Evolutionary conservation across 768 basidiomycete genomes (phyloP).

Genomic region (Mycena amicta): DNA sequence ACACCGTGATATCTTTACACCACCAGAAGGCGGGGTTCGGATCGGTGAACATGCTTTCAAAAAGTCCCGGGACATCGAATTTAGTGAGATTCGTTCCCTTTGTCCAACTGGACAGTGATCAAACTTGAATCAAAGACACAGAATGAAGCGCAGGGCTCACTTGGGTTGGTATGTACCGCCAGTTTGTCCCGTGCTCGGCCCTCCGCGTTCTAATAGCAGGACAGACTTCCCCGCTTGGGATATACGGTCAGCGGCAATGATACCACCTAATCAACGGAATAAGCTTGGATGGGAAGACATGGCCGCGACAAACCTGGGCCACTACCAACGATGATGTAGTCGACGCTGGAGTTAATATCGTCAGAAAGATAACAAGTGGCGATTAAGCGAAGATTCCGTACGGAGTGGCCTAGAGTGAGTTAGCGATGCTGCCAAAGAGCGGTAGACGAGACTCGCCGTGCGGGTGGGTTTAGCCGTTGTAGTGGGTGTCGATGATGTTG

Average conservation of each 20-base stretch:
- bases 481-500: background rate
- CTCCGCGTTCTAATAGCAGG: constrained; percentile 63
- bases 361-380: background rate
- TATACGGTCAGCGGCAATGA: constrained; percentile 60
- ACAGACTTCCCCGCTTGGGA: constrained; percentile 67
- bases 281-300: background rate
- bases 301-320: constrained; percentile 44
- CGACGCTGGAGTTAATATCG: constrained; percentile 36
- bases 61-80: constrained; percentile 66
- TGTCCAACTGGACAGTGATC: constrained; percentile 38
- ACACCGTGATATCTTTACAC: constrained; percentile 59
- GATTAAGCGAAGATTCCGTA: background rate
- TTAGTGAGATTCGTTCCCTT: constrained; percentile 55
- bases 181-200: constrained; percentile 59
- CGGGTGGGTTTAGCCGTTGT: background rate
- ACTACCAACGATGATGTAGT: constrained; percentile 59
- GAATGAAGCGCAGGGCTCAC: background rate
- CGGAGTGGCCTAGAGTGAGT: constrained; percentile 23
- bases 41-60: constrained; percentile 67
- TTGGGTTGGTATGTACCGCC: constrained; percentile 55
- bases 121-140: background rate
- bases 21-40: constrained; percentile 65
- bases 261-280: constrained; percentile 36
- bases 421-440: background rate
- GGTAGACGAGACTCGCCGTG: background rate